A percentile compares a stretch with the other conserved stretches of the same genome.
Conservation (phyloP, 305 asterid genomes). For the Caryopteris hybrid region DNA sequence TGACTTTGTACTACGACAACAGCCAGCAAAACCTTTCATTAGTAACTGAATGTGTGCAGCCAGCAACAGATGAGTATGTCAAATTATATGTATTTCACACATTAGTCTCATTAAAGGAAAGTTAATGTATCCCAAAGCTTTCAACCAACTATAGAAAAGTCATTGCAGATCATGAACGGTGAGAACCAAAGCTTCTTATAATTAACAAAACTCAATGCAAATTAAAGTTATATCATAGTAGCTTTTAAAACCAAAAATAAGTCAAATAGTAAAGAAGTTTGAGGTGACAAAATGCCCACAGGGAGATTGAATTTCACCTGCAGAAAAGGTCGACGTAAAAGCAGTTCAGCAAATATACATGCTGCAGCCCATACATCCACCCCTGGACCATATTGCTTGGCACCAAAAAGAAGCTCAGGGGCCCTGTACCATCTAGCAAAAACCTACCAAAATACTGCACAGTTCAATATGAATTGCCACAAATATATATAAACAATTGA, state of each 20-base stretch:
- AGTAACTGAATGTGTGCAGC: neutral
- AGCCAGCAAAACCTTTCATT: neutral
- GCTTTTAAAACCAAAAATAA: neutral
- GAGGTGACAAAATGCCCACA: neutral
- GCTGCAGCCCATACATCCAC: slow-evolving; percentile 99
- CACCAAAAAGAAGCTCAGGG: slow-evolving; percentile 95
- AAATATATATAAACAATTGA: neutral
- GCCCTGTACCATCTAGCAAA: slow-evolving; percentile 99
- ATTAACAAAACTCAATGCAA: neutral
- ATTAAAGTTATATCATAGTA: neutral
- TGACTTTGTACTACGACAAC: neutral
- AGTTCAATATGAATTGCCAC: slow-evolving; percentile 11
- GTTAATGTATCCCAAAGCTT: neutral
- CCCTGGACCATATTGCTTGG: slow-evolving; percentile 96
- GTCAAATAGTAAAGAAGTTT: neutral
- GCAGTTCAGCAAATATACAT: slow-evolving; percentile 97
- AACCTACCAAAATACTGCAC: slow-evolving; percentile 45
- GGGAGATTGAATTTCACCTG: slow-evolving; percentile 52
- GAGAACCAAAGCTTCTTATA: neutral
- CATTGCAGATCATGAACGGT: neutral
- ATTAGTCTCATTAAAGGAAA: neutral
- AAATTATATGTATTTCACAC: neutral
- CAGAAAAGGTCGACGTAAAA: slow-evolving; percentile 85
- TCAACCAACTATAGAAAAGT: neutral
- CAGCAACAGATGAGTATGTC: neutral